Evolutionary conservation across 371 early-diverging fungal species (phyloP), one percentile per base, ranked within the genome.

Genomic region (Capniomyces stellatus): DNA sequence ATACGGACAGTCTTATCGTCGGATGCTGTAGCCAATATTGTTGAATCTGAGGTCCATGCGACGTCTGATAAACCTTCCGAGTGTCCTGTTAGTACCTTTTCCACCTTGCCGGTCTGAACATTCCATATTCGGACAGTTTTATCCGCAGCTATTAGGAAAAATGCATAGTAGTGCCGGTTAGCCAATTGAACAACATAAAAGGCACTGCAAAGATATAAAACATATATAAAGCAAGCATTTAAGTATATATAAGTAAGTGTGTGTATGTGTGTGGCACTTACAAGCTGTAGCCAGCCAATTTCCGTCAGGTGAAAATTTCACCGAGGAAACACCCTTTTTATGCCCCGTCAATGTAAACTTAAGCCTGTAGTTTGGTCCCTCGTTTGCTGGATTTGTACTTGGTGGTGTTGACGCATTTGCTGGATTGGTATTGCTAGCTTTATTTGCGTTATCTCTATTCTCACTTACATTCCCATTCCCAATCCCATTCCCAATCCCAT

Each of bases 281-380:
- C 53, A 88, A 42, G 89, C 77, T 53, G 89, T 85, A 25, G 95
- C 93, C 10, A 97, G 75, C 89, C 89, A 93, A 66, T 83, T 80
- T 40, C 96, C 98, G 62, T 96, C 92, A 1, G 98, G 98, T 13
- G 94, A 93, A 62, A 92, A 93, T 66, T 97, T 97, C 23, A 95
- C 93, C 41, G 87, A 80, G 1, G 94, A 92, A 0, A 95, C 81
- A 1, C 92, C 85, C 75, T 88, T 92, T 50, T 84, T 85, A 67
- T 97, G 98, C 6, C 98, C 98, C 6, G 84, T 79, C 27, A 95
- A 75, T 13, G 87, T 85, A 60, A 78, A 90, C 54, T 81, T 86
- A 18, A 92, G 72, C 54, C 78, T 74, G 58, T 93, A 95, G 57
- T 92, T 88, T 18, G 94, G 90, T 62, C 74, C 79, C 29, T 76